These are phyloP conservation scores for Globisporangium emineosum DNA, from an alignment of 352 stramenopile species.

Conservation along the genomic window DNA sequence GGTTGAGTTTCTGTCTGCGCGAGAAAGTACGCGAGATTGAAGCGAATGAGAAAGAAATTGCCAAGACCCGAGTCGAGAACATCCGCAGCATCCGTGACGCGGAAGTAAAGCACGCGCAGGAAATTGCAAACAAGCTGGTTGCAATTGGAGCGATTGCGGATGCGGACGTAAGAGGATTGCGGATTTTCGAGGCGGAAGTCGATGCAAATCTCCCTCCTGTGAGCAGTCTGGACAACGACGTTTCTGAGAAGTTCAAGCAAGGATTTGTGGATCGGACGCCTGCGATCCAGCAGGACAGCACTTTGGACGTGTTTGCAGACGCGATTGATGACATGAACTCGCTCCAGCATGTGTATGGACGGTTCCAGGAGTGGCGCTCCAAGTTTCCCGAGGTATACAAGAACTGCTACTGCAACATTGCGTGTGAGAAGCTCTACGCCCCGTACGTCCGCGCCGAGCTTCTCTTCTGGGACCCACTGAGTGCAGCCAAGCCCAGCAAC, in stretches of 20 bases:
- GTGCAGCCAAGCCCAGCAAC: constrained; percentile 15
- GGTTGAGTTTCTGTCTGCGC: constrained; percentile 69
- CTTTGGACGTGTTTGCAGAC: constrained; percentile 50
- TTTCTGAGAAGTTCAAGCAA: constrained; percentile 15
- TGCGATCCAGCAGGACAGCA: not conserved
- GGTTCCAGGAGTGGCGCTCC: constrained; percentile 68
- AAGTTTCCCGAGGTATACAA: constrained; percentile 76
- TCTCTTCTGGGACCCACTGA: constrained; percentile 62
- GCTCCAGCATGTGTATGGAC: constrained; percentile 47
- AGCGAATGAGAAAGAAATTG: constrained; percentile 35
- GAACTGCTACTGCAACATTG: constrained; percentile 56
- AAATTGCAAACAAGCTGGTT: constrained; percentile 6
- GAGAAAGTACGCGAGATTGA: constrained; percentile 58
- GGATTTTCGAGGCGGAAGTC: constrained; percentile 6
- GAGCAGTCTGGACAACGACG: constrained; percentile 1
- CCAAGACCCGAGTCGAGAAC: constrained; percentile 16
- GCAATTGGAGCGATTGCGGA: not conserved
- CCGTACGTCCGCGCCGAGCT: constrained; percentile 66
- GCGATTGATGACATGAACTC: constrained; percentile 69
- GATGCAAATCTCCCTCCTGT: not conserved
- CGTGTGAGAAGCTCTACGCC: constrained; percentile 53
- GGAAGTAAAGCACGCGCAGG: not conserved
- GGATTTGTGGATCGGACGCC: constrained; percentile 24
- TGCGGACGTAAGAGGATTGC: not conserved
- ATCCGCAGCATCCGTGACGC: constrained; percentile 14